A percentile compares a stretch with the other conserved stretches of the same genome.
These are phyloP conservation scores for Acrocalymma vagum DNA, from an alignment of 2,329 filamentous ascomycete species.

Conservation along the genomic window DNA sequence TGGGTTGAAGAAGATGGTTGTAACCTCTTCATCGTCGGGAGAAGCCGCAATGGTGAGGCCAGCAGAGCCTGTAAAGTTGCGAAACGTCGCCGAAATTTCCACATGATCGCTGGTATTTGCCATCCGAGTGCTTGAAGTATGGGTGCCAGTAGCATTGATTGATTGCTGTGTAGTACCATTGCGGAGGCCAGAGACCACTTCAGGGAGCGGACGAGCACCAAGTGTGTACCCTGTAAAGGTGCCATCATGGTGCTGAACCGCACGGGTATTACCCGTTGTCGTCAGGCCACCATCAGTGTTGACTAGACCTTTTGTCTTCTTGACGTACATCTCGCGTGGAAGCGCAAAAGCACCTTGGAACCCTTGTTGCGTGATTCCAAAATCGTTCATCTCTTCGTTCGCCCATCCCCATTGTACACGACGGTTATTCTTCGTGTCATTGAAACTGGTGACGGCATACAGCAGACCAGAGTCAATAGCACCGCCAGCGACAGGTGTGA, in stretches of 20 bases:
- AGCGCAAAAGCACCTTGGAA: constrained; percentile 56
- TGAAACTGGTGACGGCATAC: constrained; percentile 58
- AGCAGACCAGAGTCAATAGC: constrained; percentile 54
- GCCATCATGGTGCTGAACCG: constrained; percentile 46
- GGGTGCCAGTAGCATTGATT: constrained; percentile 24
- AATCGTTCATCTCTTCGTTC: constrained; percentile 54
- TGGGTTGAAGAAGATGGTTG: constrained; percentile 55
- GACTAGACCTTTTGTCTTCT: constrained; percentile 50
- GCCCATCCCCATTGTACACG: constrained; percentile 59
- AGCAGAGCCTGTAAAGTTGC: constrained; percentile 48
- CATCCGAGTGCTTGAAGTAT: constrained; percentile 31
- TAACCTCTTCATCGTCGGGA: constrained; percentile 54
- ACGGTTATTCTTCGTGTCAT: constrained; percentile 58
- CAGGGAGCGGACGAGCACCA: constrained; percentile 53
- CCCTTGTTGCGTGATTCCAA: constrained; percentile 51
- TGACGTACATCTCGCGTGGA: constrained; percentile 57
- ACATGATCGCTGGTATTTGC: constrained; percentile 47
- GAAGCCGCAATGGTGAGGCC: constrained; percentile 55
- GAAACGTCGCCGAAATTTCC: constrained; percentile 51
- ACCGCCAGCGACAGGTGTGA: constrained; percentile 54
- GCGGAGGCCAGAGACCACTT: constrained; percentile 54
- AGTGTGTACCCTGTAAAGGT: constrained; percentile 55
- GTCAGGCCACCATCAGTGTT: constrained; percentile 44
- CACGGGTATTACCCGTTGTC: constrained; percentile 44
- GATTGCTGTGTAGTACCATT: constrained; percentile 32